Evolutionary conservation across 2,329 filamentous ascomycete species (phyloP).

Genomic region (Exophiala spinifera): DNA sequence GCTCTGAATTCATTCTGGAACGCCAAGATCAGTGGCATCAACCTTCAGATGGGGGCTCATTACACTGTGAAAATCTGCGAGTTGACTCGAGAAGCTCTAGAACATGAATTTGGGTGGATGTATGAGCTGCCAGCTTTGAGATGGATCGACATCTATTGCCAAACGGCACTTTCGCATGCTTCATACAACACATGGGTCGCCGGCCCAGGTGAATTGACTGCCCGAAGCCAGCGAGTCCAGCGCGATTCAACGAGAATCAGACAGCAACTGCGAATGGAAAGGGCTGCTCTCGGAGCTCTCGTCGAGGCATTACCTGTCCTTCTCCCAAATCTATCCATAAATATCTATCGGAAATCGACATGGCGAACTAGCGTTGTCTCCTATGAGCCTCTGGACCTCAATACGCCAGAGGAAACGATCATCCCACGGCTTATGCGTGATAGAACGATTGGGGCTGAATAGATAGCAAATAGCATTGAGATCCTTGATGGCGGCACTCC

Average conservation of each 20-base stretch:
- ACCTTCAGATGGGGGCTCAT: background rate
- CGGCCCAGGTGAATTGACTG: background rate
- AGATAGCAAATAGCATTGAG: too few relatives aligned
- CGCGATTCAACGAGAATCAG: background rate
- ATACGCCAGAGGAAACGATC: background rate
- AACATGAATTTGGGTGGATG: background rate
- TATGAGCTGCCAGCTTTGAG: constrained; percentile 1
- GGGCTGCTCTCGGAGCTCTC: background rate
- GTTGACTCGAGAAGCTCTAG: background rate
- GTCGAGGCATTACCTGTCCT: background rate
- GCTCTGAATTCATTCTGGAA: constrained; percentile 1
- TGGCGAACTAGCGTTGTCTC: background rate
- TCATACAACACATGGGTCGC: background rate
- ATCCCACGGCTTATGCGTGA: background rate
- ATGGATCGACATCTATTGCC: constrained; percentile 2
- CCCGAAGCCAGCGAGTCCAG: background rate
- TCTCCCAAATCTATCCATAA: background rate
- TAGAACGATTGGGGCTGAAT: background rate
- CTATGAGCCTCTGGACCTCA: background rate
- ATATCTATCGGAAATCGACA: background rate
- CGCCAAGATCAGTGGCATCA: background rate
- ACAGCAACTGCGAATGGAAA: background rate
- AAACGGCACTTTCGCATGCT: background rate
- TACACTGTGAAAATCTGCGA: background rate
- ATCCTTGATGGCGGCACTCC: too few relatives aligned